Evolutionary conservation across 257 asterid species (phyloP).

Genomic region (Plantago elongata): DNA sequence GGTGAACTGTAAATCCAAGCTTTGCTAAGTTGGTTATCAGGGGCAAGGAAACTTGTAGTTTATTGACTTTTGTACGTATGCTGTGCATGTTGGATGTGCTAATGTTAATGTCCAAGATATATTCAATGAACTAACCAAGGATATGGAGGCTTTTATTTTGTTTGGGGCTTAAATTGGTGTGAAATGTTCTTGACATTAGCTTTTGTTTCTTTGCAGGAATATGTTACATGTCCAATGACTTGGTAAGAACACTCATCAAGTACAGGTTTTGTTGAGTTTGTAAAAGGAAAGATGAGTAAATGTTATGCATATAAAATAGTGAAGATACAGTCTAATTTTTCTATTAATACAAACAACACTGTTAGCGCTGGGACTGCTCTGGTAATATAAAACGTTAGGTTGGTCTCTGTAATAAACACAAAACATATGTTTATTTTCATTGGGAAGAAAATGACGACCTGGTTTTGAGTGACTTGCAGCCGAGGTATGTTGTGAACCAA

Average conservation of each 20-base stretch:
- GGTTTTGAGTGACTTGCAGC: constrained; percentile 49
- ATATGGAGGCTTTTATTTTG: no score
- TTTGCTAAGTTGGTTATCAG: not conserved
- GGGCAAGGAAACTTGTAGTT: not conserved
- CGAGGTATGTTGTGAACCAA: constrained; percentile 94
- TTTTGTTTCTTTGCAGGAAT: constrained; percentile 56
- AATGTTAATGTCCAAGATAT: not conserved
- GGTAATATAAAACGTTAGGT: no score
- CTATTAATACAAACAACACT: no score
- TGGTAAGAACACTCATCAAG: constrained; percentile 52
- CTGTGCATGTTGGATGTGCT: not conserved
- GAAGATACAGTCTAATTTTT: not conserved
- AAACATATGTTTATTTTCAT: not conserved
- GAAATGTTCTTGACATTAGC: constrained; percentile 7
- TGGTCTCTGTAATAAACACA: not conserved
- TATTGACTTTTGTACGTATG: not conserved
- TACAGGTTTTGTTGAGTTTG: constrained; percentile 11
- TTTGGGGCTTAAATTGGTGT: no score
- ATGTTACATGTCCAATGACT: constrained; percentile 92
- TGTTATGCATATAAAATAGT: constrained; percentile 7
- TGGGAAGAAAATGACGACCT: constrained; percentile 10
- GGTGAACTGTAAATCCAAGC: not conserved
- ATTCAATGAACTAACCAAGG: no score
- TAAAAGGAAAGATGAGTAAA: constrained; percentile 8
- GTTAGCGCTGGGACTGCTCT: no score